phyloP scores from a whole-genome alignment of 106 monocot genomes.

The Cymbidium sinense region DNA sequence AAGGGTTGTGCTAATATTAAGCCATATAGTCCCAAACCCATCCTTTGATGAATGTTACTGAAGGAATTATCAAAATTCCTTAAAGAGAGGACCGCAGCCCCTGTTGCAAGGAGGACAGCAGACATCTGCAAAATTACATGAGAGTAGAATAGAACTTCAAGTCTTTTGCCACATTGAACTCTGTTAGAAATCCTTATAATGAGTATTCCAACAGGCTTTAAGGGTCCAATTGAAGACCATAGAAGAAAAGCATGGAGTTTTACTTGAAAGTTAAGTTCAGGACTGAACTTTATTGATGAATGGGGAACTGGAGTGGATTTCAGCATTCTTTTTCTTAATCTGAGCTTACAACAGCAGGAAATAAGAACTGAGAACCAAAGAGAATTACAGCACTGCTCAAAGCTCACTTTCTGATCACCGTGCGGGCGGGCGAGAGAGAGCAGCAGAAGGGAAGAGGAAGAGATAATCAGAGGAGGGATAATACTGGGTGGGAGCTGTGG shows the following conservation, averaged over 20 bases:
- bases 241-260: slow-evolving; percentile 65
- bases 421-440: not conserved
- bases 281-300: slow-evolving; percentile 14
- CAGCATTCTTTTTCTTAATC: not conserved
- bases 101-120: slow-evolving; percentile 46
- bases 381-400: not conserved
- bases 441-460: slow-evolving; percentile 15
- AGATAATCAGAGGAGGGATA: not conserved
- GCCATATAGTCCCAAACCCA: too few species aligned
- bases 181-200: slow-evolving; percentile 42
- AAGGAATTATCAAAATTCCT: too few species aligned
- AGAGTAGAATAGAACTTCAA: slow-evolving; percentile 47
- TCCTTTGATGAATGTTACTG: too few species aligned
- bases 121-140: slow-evolving; percentile 56
- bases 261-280: slow-evolving; percentile 38
- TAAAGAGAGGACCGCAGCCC: too few species aligned
- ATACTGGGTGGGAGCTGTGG: not conserved
- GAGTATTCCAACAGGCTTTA: slow-evolving; percentile 69
- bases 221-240: slow-evolving; percentile 68
- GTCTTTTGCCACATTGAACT: slow-evolving; percentile 24
- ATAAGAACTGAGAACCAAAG: too few species aligned
- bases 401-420: too few species aligned
- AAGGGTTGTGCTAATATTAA: too few species aligned
- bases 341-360: too few species aligned
- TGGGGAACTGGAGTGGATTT: not conserved